Evolutionary conservation across 208 protist genomes (phyloP).

Genomic region (Herpetomonas muscarum): DNA sequence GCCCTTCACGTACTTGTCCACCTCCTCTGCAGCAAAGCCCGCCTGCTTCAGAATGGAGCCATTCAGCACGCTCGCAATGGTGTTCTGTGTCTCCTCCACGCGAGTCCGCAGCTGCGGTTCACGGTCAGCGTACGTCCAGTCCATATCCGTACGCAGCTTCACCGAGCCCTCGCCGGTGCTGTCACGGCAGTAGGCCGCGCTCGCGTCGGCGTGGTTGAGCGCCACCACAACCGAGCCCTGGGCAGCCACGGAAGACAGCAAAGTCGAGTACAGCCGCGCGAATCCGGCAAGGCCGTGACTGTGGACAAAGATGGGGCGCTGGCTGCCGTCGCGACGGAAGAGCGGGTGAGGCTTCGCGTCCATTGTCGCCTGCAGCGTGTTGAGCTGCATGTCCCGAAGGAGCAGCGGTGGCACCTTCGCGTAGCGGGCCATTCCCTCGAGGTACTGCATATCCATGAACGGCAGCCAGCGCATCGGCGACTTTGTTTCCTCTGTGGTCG

Average conservation of each 20-base stretch:
- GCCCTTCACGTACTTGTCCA: slow-evolving; percentile 12
- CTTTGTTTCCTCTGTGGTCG: slow-evolving; percentile 20
- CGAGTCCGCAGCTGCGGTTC: slow-evolving; percentile 57
- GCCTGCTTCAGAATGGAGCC: slow-evolving; percentile 18
- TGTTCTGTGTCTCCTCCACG: slow-evolving; percentile 36
- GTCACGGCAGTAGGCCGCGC: slow-evolving; percentile 73
- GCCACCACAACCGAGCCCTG: slow-evolving; percentile 68
- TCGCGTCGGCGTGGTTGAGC: slow-evolving; percentile 77
- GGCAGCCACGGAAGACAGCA: slow-evolving; percentile 66
- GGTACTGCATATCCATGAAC: slow-evolving; percentile 51
- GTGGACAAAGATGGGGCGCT: slow-evolving; percentile 59
- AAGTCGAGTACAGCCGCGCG: slow-evolving; percentile 53
- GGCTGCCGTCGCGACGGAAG: slow-evolving; percentile 19
- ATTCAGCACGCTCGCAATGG: slow-evolving; percentile 19
- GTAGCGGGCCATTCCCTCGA: slow-evolving; percentile 53
- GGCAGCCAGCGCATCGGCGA: slow-evolving; percentile 41
- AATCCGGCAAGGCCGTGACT: slow-evolving; percentile 77
- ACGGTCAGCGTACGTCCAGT: slow-evolving; percentile 34
- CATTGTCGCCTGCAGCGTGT: slow-evolving; percentile 14
- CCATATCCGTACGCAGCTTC: slow-evolving; percentile 22
- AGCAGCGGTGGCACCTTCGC: slow-evolving; percentile 44
- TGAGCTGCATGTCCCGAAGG: slow-evolving; percentile 41
- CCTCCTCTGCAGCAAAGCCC: slow-evolving; percentile 18
- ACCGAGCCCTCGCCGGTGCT: slow-evolving; percentile 17
- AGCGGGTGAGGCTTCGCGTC: slow-evolving; percentile 32